These are phyloP conservation scores for Xenosphaeropsis pyriputrescens DNA, from an alignment of 2,329 filamentous ascomycete species.

Conservation along the genomic window DNA sequence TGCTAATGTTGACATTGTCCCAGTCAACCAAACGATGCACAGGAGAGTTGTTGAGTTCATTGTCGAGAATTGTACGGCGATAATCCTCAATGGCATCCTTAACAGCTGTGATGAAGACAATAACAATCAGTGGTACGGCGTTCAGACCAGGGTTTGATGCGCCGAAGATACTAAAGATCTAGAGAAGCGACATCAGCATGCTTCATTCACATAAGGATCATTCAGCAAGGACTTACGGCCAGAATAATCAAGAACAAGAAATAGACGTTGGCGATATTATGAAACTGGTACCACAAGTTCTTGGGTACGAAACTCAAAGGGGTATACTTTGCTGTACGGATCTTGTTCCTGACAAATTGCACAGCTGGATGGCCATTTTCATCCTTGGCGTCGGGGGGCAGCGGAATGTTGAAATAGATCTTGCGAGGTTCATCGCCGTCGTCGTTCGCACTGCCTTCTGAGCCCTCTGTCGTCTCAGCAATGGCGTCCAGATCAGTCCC, in stretches of 20 bases:
- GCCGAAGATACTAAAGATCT: constrained; percentile 97
- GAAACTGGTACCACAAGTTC: constrained; percentile 95
- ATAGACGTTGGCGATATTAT: constrained; percentile 97
- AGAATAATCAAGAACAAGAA: constrained; percentile 95
- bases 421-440: constrained; percentile 29
- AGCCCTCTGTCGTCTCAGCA: constrained; percentile 11
- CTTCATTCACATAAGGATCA: too few relatives aligned
- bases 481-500: constrained; percentile 18
- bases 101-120: constrained; percentile 73
- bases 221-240: constrained; percentile 51
- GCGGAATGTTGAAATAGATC: constrained; percentile 74
- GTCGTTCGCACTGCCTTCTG: constrained; percentile 21
- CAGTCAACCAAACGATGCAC: constrained; percentile 81
- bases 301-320: constrained; percentile 90
- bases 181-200: constrained; percentile 6
- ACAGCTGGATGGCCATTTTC: constrained; percentile 62
- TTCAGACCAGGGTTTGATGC: constrained; percentile 80
- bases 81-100: constrained; percentile 97
- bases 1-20: constrained; percentile 84
- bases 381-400: constrained; percentile 63
- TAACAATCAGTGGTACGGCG: constrained; percentile 84
- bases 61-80: constrained; percentile 79
- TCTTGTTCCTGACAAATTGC: constrained; percentile 81
- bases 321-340: constrained; percentile 95
- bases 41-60: constrained; percentile 87